Conservation (phyloP, 768 basidiomycete genomes). For the Daedalea quercina region DNA sequence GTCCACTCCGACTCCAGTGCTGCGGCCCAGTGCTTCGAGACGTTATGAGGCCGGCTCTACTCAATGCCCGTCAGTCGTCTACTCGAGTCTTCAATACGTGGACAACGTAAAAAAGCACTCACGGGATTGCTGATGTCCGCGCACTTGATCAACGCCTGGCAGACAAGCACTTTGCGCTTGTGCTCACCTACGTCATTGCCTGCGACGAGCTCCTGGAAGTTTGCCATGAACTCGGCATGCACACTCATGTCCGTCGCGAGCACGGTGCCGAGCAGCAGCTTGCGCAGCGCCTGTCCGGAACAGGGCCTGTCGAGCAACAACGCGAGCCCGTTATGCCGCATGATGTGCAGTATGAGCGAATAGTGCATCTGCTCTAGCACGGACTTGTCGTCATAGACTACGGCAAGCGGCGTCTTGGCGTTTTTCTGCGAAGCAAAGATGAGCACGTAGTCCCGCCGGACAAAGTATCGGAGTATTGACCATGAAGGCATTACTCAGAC, state of each 20-base stretch:
- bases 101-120: constrained; percentile 27
- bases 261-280: constrained; percentile 73
- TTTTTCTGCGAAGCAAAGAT: constrained; percentile 61
- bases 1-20: constrained; percentile 89
- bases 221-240: constrained; percentile 76
- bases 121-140: constrained; percentile 99
- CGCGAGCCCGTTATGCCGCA: constrained; percentile 75
- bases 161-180: constrained; percentile 61
- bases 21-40: constrained; percentile 88
- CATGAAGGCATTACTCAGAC: constrained; percentile 91
- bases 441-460: not conserved
- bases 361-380: constrained; percentile 92
- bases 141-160: constrained; percentile 92
- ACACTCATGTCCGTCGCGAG: constrained; percentile 95
- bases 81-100: not conserved
- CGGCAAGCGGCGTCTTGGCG: constrained; percentile 81
- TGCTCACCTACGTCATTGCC: constrained; percentile 31
- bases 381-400: constrained; percentile 84
- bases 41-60: constrained; percentile 90
- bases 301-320: constrained; percentile 53
- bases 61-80: not conserved
- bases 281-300: constrained; percentile 49
- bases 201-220: constrained; percentile 45
- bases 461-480: constrained; percentile 37
- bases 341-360: constrained; percentile 68